phyloP scores from a whole-genome alignment of 2,329 filamentous ascomycete species.

The Xylariales sp. region DNA sequence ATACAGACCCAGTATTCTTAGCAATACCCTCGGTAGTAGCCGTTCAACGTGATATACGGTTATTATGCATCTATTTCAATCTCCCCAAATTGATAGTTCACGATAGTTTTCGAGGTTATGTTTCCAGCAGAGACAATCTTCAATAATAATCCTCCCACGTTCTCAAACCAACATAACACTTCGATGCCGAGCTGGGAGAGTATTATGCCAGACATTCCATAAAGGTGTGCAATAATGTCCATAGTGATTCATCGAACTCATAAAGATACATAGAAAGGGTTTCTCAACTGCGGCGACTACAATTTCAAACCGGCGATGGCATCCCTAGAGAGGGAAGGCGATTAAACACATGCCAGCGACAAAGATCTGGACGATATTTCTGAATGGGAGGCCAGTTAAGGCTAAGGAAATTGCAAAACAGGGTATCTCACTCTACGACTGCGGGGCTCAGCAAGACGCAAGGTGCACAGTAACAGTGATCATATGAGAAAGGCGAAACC shows the following conservation, averaged over 20 bases:
- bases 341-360: background rate
- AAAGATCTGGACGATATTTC: constrained; percentile 6
- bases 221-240: constrained; percentile 13
- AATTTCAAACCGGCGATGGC: background rate
- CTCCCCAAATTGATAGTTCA: background rate
- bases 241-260: constrained; percentile 30
- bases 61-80: background rate
- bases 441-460: background rate
- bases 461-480: background rate
- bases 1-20: constrained; percentile 1
- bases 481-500: too few species aligned
- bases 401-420: background rate
- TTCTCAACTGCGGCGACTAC: constrained; percentile 28
- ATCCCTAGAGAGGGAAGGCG: constrained; percentile 6
- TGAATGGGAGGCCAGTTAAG: constrained; percentile 37
- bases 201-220: background rate
- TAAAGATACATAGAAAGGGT: constrained; percentile 40
- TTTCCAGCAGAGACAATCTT: background rate
- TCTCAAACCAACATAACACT: constrained; percentile 31
- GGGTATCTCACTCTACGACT: background rate
- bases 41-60: background rate
- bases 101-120: background rate
- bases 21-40: background rate
- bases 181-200: constrained; percentile 39
- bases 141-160: constrained; percentile 20